phyloP scores from a whole-genome alignment of 495 filamentous ascomycete species.

The Penicillium turbatum region DNA sequence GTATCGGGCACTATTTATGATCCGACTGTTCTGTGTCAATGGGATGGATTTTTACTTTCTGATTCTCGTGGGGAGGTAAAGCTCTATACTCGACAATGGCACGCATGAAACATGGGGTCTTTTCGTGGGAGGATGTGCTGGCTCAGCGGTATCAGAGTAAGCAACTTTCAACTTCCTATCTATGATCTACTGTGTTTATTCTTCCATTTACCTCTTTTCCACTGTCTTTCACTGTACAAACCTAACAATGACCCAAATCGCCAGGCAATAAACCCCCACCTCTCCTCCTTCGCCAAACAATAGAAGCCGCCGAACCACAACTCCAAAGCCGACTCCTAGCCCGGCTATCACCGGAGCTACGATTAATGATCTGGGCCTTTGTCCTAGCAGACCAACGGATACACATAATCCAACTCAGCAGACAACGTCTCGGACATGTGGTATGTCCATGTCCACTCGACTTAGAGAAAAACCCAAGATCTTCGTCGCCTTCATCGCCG shows the following conservation, averaged over 20 bases:
- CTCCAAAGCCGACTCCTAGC: conserved; percentile 33
- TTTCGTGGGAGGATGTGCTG: conserved; percentile 48
- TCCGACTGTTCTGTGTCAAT: neutral
- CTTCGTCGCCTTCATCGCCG: neutral
- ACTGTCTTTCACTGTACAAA: neutral
- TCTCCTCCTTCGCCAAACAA: conserved; percentile 16
- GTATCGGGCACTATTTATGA: neutral
- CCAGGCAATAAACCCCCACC: conserved; percentile 39
- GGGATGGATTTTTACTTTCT: neutral
- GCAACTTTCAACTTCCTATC: neutral
- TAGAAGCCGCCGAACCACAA: conserved; percentile 18
- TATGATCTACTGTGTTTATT: too few relatives aligned
- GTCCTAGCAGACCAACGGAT: conserved; percentile 33
- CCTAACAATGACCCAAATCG: neutral
- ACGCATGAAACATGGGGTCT: conserved; percentile 39
- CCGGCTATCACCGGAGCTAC: conserved; percentile 43
- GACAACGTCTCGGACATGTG: conserved; percentile 35
- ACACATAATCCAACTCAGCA: conserved; percentile 39
- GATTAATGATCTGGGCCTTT: conserved; percentile 44
- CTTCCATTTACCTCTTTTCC: neutral
- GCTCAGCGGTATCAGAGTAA: conserved; percentile 45
- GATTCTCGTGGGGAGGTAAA: neutral
- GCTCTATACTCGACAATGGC: conserved; percentile 27
- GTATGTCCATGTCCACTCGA: conserved; percentile 33
- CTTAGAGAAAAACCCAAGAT: neutral